These are phyloP conservation scores for Macrolepiota fuliginosa DNA, from an alignment of 768 basidiomycete species.

Conservation along the genomic window DNA sequence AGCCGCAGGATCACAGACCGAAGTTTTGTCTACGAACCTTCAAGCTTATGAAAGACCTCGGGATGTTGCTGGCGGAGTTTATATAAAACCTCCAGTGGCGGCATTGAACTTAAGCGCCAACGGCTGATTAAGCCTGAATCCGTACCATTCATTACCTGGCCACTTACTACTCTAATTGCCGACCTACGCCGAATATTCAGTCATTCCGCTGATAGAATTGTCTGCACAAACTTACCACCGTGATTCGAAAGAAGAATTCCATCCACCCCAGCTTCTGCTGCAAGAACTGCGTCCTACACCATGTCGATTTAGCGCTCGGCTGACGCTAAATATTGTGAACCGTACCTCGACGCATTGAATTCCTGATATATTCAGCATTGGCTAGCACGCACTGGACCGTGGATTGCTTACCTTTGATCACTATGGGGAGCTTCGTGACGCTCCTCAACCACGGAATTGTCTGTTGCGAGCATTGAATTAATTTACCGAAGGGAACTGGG, in stretches of 20 bases:
- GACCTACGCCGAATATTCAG: conserved; percentile 36
- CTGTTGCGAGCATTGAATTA: conserved; percentile 27
- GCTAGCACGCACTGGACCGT: neutral
- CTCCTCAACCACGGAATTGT: conserved; percentile 76
- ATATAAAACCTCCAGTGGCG: conserved; percentile 77
- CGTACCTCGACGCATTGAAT: conserved; percentile 68
- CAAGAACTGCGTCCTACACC: conserved; percentile 78
- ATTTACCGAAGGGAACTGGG: neutral
- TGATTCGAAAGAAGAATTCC: conserved; percentile 92
- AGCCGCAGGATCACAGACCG: conserved; percentile 8
- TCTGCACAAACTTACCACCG: conserved; percentile 54
- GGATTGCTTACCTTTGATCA: conserved; percentile 58
- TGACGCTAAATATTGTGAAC: neutral
- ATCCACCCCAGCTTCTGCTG: conserved; percentile 79
- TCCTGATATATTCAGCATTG: conserved; percentile 34
- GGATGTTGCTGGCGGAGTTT: conserved; percentile 70
- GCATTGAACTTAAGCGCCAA: conserved; percentile 53
- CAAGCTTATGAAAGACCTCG: conserved; percentile 67
- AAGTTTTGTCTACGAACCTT: conserved; percentile 41
- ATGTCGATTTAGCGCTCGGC: neutral
- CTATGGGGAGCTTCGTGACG: conserved; percentile 68
- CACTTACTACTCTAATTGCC: conserved; percentile 79
- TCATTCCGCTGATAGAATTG: neutral
- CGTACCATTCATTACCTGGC: neutral
- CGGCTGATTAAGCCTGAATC: conserved; percentile 15